These are phyloP conservation scores for Candida tropicalis DNA, from an alignment of 1,139 yeast species.

Conservation along the genomic window DNA sequence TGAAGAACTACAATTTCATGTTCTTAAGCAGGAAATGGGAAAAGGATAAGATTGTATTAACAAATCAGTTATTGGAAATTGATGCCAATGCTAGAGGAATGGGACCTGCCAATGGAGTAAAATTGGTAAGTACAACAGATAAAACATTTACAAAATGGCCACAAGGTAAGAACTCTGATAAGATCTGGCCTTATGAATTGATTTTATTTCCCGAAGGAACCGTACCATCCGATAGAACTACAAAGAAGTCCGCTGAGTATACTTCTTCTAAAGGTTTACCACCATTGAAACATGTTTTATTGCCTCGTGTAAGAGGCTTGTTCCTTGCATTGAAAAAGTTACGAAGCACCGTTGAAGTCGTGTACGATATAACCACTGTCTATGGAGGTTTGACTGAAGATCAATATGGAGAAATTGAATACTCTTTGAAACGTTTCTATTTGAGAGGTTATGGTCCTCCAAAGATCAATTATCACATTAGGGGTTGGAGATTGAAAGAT, in stretches of 20 bases:
- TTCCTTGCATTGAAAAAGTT: slow-evolving; percentile 65
- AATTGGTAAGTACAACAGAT: slow-evolving; percentile 32
- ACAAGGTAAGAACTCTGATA: slow-evolving; percentile 29
- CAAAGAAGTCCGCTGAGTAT: slow-evolving; percentile 56
- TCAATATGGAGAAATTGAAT: slow-evolving; percentile 79
- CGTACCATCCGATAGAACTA: slow-evolving; percentile 70
- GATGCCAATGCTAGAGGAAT: slow-evolving; percentile 55
- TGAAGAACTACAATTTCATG: slow-evolving; percentile 77
- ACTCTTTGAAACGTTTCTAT: slow-evolving; percentile 64
- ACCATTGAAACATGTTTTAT: slow-evolving; percentile 60
- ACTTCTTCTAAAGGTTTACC: slow-evolving; percentile 54
- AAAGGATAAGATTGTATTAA: slow-evolving; percentile 62
- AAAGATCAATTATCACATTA: slow-evolving; percentile 62
- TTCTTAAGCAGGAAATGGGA: slow-evolving; percentile 88
- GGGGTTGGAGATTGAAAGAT: slow-evolving; percentile 57
- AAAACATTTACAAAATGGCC: slow-evolving; percentile 37
- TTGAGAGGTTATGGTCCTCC: slow-evolving; percentile 74
- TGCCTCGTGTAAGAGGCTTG: slow-evolving; percentile 84
- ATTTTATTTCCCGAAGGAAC: slow-evolving; percentile 95
- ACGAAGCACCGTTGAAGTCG: slow-evolving; percentile 58
- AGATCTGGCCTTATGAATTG: slow-evolving; percentile 53
- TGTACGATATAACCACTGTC: slow-evolving; percentile 84
- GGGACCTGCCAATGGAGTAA: slow-evolving; percentile 55
- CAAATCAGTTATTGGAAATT: slow-evolving; percentile 55
- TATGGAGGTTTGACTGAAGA: slow-evolving; percentile 67